Conservation (phyloP, 2,329 filamentous ascomycete genomes). For the Xylaria sp. region DNA sequence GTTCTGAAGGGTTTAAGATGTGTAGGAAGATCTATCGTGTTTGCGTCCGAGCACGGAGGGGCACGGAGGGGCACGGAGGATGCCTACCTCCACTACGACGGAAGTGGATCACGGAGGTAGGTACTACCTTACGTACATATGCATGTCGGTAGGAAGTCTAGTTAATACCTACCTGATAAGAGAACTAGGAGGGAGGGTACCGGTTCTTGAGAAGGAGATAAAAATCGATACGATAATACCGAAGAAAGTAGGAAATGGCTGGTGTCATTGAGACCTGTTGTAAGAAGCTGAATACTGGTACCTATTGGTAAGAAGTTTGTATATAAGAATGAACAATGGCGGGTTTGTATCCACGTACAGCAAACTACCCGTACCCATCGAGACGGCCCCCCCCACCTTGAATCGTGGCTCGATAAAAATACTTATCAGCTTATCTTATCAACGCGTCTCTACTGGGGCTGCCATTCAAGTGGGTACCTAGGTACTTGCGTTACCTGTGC, state of each 20-base stretch:
- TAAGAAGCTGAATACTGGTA: background rate
- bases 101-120: background rate
- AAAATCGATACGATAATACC: too few relatives aligned
- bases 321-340: background rate
- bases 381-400: background rate
- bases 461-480: background rate
- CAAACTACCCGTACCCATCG: too few relatives aligned
- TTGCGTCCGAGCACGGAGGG: background rate
- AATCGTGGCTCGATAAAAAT: conserved; percentile 2
- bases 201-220: too few relatives aligned
- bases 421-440: conserved; percentile 22
- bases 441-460: conserved; percentile 16
- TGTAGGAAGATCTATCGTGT: background rate
- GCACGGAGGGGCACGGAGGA: conserved; percentile 1
- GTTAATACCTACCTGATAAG: too few relatives aligned
- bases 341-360: background rate
- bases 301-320: background rate
- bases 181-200: too few relatives aligned
- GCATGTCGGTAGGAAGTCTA: too few relatives aligned
- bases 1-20: background rate
- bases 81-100: background rate
- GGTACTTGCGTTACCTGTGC: background rate
- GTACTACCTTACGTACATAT: too few relatives aligned
- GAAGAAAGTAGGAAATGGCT: background rate
- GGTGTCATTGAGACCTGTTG: background rate